These are phyloP conservation scores for Fusarium burgessii DNA, from an alignment of 2,329 filamentous ascomycete species.

Conservation along the genomic window DNA sequence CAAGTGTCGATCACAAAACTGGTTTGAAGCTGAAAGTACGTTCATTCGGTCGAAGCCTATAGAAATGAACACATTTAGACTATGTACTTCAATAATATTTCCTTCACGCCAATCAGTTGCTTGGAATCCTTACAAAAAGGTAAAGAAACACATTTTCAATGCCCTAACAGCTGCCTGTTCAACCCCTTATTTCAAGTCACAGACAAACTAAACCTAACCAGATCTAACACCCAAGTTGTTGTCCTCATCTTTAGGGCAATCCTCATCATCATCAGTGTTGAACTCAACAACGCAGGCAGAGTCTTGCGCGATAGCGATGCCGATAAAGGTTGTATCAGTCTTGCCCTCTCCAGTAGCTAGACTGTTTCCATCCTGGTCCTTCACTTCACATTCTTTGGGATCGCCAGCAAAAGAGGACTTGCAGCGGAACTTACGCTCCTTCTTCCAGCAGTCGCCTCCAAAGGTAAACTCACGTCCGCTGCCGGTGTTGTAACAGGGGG, in stretches of 20 bases:
- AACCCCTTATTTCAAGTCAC: accelerated
- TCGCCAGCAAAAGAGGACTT: not conserved
- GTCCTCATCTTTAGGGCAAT: conserved; percentile 8
- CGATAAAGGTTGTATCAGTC: conserved; percentile 13
- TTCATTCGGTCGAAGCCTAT: no score
- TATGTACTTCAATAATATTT: no score
- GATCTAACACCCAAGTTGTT: conserved; percentile 2
- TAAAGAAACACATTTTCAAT: not conserved
- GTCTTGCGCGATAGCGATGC: conserved; percentile 14
- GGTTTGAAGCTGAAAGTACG: no score
- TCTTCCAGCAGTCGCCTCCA: conserved; percentile 7
- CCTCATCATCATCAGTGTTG: conserved; percentile 11
- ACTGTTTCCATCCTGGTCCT: conserved; percentile 9
- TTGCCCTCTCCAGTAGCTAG: conserved; percentile 13
- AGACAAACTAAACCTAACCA: not conserved
- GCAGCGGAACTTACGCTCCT: conserved; percentile 17
- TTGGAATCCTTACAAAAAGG: not conserved
- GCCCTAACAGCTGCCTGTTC: not conserved
- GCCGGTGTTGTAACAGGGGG: not conserved
- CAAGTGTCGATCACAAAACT: no score
- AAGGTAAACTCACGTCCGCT: conserved; percentile 13
- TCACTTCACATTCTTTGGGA: conserved; percentile 13
- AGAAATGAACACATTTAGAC: no score
- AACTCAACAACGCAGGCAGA: conserved; percentile 20
- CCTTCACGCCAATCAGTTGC: no score